These are phyloP conservation scores for Pogostemon cablin DNA, from an alignment of 257 asterid genomes.

Conservation along the genomic window DNA sequence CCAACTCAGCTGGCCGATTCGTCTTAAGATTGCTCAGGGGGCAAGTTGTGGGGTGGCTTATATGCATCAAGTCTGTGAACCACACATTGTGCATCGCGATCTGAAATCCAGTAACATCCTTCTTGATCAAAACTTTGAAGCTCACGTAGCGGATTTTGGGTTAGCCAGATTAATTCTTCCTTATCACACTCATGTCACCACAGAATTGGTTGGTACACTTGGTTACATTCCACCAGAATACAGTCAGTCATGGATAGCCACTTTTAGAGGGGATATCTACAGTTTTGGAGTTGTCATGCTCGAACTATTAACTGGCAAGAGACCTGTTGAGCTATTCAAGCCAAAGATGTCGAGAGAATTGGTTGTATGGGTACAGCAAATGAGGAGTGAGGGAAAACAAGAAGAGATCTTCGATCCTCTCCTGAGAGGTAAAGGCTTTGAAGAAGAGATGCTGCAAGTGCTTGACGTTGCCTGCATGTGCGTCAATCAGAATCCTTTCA, in stretches of 20 bases:
- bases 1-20: constrained; percentile 81
- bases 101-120: constrained; percentile 94
- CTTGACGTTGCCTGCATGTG: constrained; percentile 91
- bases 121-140: constrained; percentile 76
- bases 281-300: constrained; percentile 95
- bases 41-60: constrained; percentile 86
- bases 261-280: constrained; percentile 89
- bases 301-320: constrained; percentile 79
- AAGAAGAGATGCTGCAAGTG: constrained; percentile 77
- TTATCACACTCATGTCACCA: constrained; percentile 85
- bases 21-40: constrained; percentile 75
- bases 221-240: constrained; percentile 99
- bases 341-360: constrained; percentile 74
- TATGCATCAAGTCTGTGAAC: constrained; percentile 91
- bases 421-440: constrained; percentile 66
- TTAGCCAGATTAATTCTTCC: constrained; percentile 87
- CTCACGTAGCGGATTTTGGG: constrained; percentile 96
- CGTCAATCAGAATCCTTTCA: constrained; percentile 74
- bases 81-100: constrained; percentile 95
- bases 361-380: constrained; percentile 77
- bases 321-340: constrained; percentile 86
- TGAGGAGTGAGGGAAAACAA: constrained; percentile 74
- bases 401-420: constrained; percentile 76
- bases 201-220: constrained; percentile 92
- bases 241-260: constrained; percentile 95